Conservation (phyloP, 139 green algal species). For the Nannochloris sp. region DNA sequence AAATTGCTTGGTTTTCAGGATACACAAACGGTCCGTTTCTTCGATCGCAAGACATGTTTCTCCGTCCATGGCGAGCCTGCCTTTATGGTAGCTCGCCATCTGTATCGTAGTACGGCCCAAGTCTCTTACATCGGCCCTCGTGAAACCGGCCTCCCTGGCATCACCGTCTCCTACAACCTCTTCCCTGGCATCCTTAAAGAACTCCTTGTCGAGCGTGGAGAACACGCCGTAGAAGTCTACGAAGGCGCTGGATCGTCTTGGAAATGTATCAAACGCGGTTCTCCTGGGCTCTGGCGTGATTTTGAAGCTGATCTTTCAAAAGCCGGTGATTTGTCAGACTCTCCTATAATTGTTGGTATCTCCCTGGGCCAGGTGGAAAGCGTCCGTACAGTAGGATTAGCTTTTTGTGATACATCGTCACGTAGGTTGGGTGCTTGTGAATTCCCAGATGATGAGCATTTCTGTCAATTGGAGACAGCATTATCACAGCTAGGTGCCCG, state of each 20-base stretch:
- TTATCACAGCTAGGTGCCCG: constrained; percentile 74
- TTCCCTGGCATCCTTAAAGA: constrained; percentile 70
- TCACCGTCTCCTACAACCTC: constrained; percentile 66
- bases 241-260: constrained; percentile 53
- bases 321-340: constrained; percentile 46
- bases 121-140: constrained; percentile 40
- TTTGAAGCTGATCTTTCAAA: constrained; percentile 89
- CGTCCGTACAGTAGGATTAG: constrained; percentile 59
- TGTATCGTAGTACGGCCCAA: constrained; percentile 73
- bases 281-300: constrained; percentile 60
- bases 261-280: constrained; percentile 41
- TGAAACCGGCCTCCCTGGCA: constrained; percentile 21
- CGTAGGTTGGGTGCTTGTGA: constrained; percentile 62
- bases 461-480: constrained; percentile 70
- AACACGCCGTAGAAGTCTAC: constrained; percentile 78
- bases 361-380: constrained; percentile 25
- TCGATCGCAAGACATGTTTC: constrained; percentile 46
- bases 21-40: constrained; percentile 2
- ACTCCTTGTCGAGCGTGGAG: constrained; percentile 62
- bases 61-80: constrained; percentile 78
- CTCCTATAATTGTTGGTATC: constrained; percentile 56
- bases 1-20: background rate
- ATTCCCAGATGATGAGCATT: constrained; percentile 78
- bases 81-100: constrained; percentile 59
- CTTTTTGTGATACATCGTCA: constrained; percentile 54